phyloP scores from a whole-genome alignment of 257 asterid species.

The Orobanche coerulescens region DNA sequence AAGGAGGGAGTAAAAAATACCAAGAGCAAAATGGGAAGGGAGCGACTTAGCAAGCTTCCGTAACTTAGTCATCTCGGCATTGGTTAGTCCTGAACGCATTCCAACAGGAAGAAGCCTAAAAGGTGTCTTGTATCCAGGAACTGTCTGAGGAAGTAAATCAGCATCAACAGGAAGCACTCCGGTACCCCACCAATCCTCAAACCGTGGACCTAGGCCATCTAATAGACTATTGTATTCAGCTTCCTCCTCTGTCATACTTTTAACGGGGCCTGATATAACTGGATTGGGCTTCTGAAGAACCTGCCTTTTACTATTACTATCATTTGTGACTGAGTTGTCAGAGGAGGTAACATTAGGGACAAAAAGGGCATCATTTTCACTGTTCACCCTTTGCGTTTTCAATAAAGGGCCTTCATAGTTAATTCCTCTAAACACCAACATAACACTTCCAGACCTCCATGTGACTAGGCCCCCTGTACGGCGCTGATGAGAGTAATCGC shows the following conservation, averaged over 20 bases:
- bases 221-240: conserved; percentile 56
- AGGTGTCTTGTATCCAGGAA: conserved; percentile 88
- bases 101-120: conserved; percentile 92
- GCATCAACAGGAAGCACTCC: conserved; percentile 98
- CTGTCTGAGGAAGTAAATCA: conserved; percentile 80
- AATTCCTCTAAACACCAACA: conserved; percentile 88
- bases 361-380: conserved; percentile 50
- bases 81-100: conserved; percentile 81
- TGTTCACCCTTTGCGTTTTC: conserved; percentile 35
- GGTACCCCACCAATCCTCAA: conserved; percentile 99
- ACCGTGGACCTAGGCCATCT: conserved; percentile 92
- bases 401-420: conserved; percentile 77
- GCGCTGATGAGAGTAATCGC: conserved; percentile 51
- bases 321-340: conserved; percentile 27
- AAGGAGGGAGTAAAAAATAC: conserved; percentile 30
- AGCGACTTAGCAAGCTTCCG: conserved; percentile 84
- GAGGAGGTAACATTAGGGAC: conserved; percentile 65
- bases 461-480: conserved; percentile 86
- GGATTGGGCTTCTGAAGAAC: conserved; percentile 37
- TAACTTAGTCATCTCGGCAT: conserved; percentile 92
- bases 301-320: conserved; percentile 24
- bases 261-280: conserved; percentile 26
- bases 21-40: conserved; percentile 96
- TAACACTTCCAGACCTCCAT: conserved; percentile 99
- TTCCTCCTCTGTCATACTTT: conserved; percentile 60